Conservation (phyloP, 305 asterid species). For the Ajuga reptans region DNA sequence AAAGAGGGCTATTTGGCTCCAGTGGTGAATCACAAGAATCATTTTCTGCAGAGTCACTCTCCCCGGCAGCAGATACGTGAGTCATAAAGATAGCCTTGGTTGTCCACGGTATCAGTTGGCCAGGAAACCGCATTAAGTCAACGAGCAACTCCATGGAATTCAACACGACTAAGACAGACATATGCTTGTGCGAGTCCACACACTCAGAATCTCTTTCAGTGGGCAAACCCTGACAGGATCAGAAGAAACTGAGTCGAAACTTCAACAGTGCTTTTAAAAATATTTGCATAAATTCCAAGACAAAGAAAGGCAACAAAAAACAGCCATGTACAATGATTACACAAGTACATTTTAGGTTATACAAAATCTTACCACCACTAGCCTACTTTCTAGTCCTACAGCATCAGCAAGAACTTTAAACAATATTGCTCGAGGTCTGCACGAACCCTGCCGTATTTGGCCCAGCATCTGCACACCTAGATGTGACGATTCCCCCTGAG, state of each 20-base stretch:
- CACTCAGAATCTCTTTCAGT: constrained; percentile 78
- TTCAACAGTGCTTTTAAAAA: constrained; percentile 13
- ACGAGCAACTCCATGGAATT: constrained; percentile 85
- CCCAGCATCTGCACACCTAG: constrained; percentile 84
- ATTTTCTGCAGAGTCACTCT: constrained; percentile 99
- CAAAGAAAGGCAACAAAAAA: neutral
- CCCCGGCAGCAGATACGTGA: constrained; percentile 95
- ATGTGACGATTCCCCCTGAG: constrained; percentile 53
- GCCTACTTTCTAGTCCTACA: constrained; percentile 87
- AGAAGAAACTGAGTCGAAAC: constrained; percentile 8
- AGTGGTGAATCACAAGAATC: constrained; percentile 98
- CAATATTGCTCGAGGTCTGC: constrained; percentile 89
- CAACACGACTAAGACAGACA: constrained; percentile 81
- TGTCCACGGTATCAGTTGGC: constrained; percentile 86
- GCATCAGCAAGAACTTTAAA: constrained; percentile 98
- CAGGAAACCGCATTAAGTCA: constrained; percentile 93
- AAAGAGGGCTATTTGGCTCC: constrained; percentile 97
- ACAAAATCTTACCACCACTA: constrained; percentile 68
- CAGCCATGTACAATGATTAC: constrained; percentile 1
- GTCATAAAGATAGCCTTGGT: constrained; percentile 84
- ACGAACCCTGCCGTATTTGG: constrained; percentile 84
- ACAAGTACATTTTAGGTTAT: neutral
- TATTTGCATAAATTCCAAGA: constrained; percentile 5
- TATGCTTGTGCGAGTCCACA: constrained; percentile 80
- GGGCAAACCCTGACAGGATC: constrained; percentile 76